Base-by-base conservation (phyloP, 768 basidiomycete species). In the Lactarius deliciosus region DNA sequence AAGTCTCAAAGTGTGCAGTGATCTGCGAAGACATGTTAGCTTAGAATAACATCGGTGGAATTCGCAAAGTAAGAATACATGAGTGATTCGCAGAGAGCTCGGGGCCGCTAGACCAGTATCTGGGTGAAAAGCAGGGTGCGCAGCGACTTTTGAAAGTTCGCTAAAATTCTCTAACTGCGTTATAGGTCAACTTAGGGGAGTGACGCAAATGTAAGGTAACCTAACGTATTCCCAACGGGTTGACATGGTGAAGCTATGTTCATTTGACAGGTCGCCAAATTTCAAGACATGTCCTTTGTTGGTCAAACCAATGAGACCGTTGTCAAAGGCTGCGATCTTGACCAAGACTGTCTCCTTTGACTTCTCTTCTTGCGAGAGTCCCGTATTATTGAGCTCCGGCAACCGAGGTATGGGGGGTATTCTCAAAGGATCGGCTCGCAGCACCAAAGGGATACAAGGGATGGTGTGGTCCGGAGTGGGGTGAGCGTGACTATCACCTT, bases 1-100 rank as follows among this genome's bases (percentile, higher is more conserved):
- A 95, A 38, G 89, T 87, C 62, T 79, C 70, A 76, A 90, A 96
- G 70, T 92, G 89, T 4, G 92, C 96, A 18, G 95, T 88, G 61
- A 98, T 84, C 88, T 96, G 75, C 5, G 72, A 71, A 65, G 76
- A 25, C 28, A 40, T 16, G 73, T 68, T 43, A 73, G 54, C 36
- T 16, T 50, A 20, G 18, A 32, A 55, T 34, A 34, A 34, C 32
- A 30, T 30, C 5, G 30, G 34, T 20, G 57, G 36, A 40, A 5
- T 25, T 32, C 20, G n/a, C 25, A 5, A 57, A 18, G 32, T 25
- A 57, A 28, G 2, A 28, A 55, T 77, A 94, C 94, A 78, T 94
- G 92, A 62, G 91, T 91, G 74, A 92, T 90, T 67, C 81, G 80
- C 77, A 89, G 77, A 36, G 78, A 78, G 50, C 75, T 75, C 2